A percentile compares a stretch with the other conserved stretches of the same genome.
Evolutionary conservation across 305 asterid genomes (phyloP).

Genomic region (Rubia occidens): DNA sequence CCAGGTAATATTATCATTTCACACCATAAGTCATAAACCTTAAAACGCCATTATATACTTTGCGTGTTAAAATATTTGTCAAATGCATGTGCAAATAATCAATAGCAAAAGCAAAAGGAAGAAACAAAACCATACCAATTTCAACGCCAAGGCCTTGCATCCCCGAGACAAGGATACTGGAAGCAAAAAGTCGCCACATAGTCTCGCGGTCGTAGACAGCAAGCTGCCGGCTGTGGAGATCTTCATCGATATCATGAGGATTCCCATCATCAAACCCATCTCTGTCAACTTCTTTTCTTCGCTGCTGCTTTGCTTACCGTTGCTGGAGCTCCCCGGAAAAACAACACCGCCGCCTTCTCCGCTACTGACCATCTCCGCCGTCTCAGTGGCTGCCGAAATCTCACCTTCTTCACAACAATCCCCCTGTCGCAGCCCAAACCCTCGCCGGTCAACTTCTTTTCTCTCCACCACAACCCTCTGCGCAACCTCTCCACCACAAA

Average conservation of each 20-base stretch:
- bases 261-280: conserved; percentile 83
- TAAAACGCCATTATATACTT: too few species aligned
- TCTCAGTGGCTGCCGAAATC: conserved; percentile 31
- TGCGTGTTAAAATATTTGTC: not conserved
- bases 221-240: conserved; percentile 95
- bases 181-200: conserved; percentile 81
- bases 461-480: too few species aligned
- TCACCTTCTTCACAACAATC: conserved; percentile 40
- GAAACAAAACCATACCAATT: conserved; percentile 45
- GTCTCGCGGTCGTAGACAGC: conserved; percentile 98
- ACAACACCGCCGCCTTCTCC: conserved; percentile 13
- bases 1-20: not conserved
- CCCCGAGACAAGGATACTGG: conserved; percentile 83
- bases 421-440: conserved; percentile 31
- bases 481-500: too few species aligned
- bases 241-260: conserved; percentile 81
- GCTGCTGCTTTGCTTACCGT: conserved; percentile 27
- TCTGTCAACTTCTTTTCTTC: conserved; percentile 43
- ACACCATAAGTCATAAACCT: not conserved
- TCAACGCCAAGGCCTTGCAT: conserved; percentile 98
- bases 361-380: conserved; percentile 22
- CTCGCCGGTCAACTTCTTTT: conserved; percentile 39
- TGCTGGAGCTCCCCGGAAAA: conserved; percentile 23
- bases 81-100: too few species aligned
- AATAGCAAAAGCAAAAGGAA: not conserved